These are phyloP conservation scores for Fusarium metavorans DNA, from an alignment of 2,329 filamentous ascomycete genomes.

Conservation along the genomic window DNA sequence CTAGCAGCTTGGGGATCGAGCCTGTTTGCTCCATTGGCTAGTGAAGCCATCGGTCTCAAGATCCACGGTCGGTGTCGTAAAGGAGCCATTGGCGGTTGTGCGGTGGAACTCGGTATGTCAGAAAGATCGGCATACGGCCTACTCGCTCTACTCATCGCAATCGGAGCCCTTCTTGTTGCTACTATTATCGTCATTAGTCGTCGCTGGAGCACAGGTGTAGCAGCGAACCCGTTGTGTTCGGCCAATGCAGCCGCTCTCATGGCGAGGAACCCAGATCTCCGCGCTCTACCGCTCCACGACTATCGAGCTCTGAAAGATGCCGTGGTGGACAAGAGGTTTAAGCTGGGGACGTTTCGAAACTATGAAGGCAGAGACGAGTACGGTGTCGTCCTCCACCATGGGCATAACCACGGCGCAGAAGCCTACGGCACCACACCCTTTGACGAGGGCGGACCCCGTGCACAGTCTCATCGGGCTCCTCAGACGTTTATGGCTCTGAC, in stretches of 20 bases:
- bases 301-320: conserved; percentile 26
- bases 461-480: conserved; percentile 12
- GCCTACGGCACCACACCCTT: conserved; percentile 24
- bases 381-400: conserved; percentile 24
- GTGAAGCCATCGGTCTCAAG: conserved; percentile 39
- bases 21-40: conserved; percentile 32
- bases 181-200: conserved; percentile 31
- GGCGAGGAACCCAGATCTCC: conserved; percentile 32
- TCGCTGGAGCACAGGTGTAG: conserved; percentile 36
- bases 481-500: conserved; percentile 52
- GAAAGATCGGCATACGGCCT: conserved; percentile 29
- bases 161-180: conserved; percentile 9
- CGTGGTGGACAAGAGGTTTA: conserved; percentile 27
- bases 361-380: conserved; percentile 29
- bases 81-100: conserved; percentile 33
- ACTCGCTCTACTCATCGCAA: conserved; percentile 13
- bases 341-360: conserved; percentile 26
- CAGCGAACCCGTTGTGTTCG: conserved; percentile 39
- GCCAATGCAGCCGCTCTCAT: conserved; percentile 34
- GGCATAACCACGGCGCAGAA: not conserved
- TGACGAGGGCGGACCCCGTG: conserved; percentile 2
- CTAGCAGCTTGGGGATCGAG: conserved; percentile 18
- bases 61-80: conserved; percentile 35
- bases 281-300: conserved; percentile 22
- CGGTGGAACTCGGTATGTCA: conserved; percentile 35